These are phyloP conservation scores for Cordyceps javanica DNA, from an alignment of 2,329 filamentous ascomycete species.

Conservation along the genomic window DNA sequence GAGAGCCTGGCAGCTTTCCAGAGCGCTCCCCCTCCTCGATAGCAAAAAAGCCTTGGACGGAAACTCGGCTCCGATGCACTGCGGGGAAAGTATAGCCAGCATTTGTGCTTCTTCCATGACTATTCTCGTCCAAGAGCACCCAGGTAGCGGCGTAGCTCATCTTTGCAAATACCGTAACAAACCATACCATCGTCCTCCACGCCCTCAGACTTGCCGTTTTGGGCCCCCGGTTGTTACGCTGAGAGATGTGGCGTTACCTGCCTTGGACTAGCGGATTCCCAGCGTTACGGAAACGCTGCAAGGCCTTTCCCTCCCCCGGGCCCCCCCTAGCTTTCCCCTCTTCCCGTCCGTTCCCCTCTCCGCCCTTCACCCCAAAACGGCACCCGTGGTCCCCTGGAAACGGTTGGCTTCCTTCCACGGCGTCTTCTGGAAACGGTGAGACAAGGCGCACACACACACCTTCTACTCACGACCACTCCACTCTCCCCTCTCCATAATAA, in stretches of 20 bases:
- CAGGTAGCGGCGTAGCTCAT: neutral
- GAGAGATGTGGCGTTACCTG: slow-evolving; percentile 3
- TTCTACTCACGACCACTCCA: neutral
- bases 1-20: neutral
- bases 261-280: neutral
- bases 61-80: neutral
- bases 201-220: neutral
- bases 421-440: slow-evolving; percentile 8
- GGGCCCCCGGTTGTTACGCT: neutral
- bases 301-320: too few relatives aligned
- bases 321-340: too few relatives aligned
- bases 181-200: neutral
- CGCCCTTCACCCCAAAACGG: too few relatives aligned
- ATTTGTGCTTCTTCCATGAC: neutral
- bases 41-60: too few relatives aligned
- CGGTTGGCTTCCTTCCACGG: neutral
- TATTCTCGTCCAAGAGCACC: too few relatives aligned
- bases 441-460: neutral
- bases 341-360: too few relatives aligned
- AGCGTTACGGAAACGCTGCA: neutral
- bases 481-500: neutral
- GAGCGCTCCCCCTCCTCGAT: too few relatives aligned
- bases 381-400: slow-evolving; percentile 6
- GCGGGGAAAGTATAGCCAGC: neutral
- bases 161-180: neutral